A percentile compares a stretch with the other conserved stretches of the same genome.
Conservation (phyloP, 176 grass and related monocot genomes). For the Carex scoparia region DNA sequence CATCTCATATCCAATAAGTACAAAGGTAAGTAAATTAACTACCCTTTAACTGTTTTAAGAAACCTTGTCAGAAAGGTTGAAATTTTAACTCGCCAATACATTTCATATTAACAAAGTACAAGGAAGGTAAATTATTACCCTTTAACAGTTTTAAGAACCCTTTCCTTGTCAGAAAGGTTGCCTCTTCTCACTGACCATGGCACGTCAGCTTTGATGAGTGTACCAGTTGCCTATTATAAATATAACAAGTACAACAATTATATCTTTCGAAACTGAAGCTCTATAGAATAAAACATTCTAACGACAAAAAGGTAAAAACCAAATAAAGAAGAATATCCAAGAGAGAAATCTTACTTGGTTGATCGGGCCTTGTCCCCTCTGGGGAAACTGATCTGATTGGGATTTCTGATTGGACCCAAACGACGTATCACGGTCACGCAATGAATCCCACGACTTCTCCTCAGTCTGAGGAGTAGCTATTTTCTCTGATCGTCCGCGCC, state of each 20-base stretch:
- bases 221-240: constrained; percentile 39
- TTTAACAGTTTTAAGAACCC: constrained; percentile 91
- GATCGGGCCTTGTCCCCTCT: background rate
- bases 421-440: constrained; percentile 47
- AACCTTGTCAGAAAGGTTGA: constrained; percentile 85
- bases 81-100: background rate
- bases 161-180: constrained; percentile 85
- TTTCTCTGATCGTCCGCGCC: constrained; percentile 61
- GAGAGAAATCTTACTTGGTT: background rate
- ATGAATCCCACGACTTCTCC: constrained; percentile 82
- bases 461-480: constrained; percentile 31
- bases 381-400: constrained; percentile 50
- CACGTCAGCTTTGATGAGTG: constrained; percentile 89
- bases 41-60: constrained; percentile 98
- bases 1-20: constrained; percentile 13
- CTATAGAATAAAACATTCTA: background rate
- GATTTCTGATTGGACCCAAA: constrained; percentile 59
- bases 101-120: constrained; percentile 16
- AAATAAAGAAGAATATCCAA: background rate
- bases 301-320: background rate
- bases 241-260: constrained; percentile 11
- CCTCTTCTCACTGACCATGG: constrained; percentile 90
- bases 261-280: background rate
- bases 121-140: constrained; percentile 53
- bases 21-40: constrained; percentile 29